Conservation (phyloP, 192 early-diverging fungal species). For the Coemansia sp. region DNA sequence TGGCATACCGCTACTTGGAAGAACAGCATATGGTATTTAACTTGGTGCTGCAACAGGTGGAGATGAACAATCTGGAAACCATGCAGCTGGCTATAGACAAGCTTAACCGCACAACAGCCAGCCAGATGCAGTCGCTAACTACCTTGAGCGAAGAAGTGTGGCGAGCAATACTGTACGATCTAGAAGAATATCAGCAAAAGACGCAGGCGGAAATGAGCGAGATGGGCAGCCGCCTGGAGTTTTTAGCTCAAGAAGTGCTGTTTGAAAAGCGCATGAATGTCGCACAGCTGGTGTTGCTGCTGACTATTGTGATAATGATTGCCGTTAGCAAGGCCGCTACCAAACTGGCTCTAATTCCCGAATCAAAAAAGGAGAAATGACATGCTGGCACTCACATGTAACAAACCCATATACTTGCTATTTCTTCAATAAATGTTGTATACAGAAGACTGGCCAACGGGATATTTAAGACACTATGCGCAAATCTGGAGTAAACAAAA, state of each 20-base stretch:
- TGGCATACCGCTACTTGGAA: constrained; percentile 72
- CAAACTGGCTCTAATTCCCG: constrained; percentile 50
- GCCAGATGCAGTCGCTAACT: constrained; percentile 64
- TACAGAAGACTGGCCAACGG: too few species aligned
- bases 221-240: constrained; percentile 40
- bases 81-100: constrained; percentile 63
- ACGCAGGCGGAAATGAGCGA: constrained; percentile 34
- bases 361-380: constrained; percentile 54
- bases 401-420: too few species aligned
- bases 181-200: constrained; percentile 53
- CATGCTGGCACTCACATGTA: too few species aligned
- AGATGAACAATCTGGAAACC: constrained; percentile 61
- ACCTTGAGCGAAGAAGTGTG: constrained; percentile 54
- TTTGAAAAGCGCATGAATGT: constrained; percentile 59
- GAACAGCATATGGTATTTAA: constrained; percentile 73
- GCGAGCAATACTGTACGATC: constrained; percentile 52
- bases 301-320: constrained; percentile 45
- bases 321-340: constrained; percentile 48
- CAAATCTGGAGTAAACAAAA: constrained; percentile 4
- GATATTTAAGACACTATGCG: neutral
- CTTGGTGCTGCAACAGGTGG: constrained; percentile 59
- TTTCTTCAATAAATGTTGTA: too few species aligned
- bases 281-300: constrained; percentile 49
- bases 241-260: constrained; percentile 50
- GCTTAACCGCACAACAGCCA: constrained; percentile 62